phyloP scores from a whole-genome alignment of 257 asterid genomes.

The Solanum rostratum region DNA sequence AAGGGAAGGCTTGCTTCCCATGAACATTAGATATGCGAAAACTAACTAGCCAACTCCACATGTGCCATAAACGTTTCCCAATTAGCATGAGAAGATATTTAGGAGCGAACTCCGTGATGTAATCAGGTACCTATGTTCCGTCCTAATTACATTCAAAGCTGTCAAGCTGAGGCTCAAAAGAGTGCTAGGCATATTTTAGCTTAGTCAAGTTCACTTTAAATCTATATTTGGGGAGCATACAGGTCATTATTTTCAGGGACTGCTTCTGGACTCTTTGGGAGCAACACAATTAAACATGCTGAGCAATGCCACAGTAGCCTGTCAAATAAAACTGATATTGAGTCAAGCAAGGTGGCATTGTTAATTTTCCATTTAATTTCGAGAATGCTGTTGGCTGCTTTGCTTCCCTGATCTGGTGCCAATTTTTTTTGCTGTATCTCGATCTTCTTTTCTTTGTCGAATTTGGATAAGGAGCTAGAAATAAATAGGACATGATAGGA shows the following conservation, averaged over 20 bases:
- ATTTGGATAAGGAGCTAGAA: neutral
- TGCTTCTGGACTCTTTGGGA: neutral
- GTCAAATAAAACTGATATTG: neutral
- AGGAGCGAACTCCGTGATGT: neutral
- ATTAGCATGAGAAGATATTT: neutral
- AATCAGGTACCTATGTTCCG: neutral
- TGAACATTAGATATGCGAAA: neutral
- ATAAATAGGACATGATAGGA: neutral
- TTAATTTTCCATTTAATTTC: neutral
- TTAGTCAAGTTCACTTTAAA: neutral
- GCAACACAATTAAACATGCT: neutral
- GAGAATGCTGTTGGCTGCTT: neutral
- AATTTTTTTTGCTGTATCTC: neutral
- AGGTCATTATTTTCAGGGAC: neutral
- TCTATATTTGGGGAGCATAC: neutral
- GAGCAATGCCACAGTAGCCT: neutral
- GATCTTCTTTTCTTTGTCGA: neutral
- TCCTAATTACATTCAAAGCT: neutral
- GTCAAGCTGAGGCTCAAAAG: constrained; percentile 4
- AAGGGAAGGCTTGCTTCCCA: neutral
- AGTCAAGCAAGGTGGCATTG: neutral
- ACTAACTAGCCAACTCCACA: neutral
- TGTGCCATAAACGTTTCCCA: neutral
- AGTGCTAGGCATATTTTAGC: neutral
- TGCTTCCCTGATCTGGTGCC: neutral